Conservation (phyloP, 164 flowering plant species). For the Vitis vinifera region DNA sequence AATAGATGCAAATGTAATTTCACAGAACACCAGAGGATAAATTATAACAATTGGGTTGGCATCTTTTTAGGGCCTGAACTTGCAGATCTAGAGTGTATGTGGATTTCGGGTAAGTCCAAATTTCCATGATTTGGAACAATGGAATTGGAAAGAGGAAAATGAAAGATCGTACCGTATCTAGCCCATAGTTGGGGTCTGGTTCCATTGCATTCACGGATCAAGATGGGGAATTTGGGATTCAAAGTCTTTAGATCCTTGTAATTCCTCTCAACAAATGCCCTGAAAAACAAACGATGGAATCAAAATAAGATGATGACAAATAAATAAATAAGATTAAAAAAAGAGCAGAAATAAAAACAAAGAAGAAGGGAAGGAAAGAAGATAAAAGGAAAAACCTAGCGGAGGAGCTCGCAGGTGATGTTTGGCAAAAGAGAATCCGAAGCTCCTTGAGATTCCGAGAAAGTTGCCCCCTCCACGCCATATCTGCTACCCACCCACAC, state of each 20-base stretch:
- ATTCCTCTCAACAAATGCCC: conserved; percentile 74
- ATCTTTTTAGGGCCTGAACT: too few species aligned
- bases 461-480: conserved; percentile 51
- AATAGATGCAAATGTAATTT: too few species aligned
- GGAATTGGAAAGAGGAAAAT: too few species aligned
- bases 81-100: too few species aligned
- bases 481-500: not conserved
- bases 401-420: conserved; percentile 70
- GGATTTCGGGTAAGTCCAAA: too few species aligned
- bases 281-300: conserved; percentile 15
- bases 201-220: conserved; percentile 81
- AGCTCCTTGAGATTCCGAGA: conserved; percentile 62
- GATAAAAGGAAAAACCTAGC: conserved; percentile 39
- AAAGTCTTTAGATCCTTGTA: conserved; percentile 80
- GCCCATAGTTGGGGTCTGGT: conserved; percentile 84
- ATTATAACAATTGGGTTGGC: too few species aligned
- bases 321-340: not conserved
- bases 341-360: not conserved
- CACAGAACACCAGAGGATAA: too few species aligned
- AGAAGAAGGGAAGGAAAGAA: not conserved
- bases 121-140: too few species aligned
- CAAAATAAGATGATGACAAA: not conserved
- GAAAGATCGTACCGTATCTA: conserved; percentile 56
- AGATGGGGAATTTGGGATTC: conserved; percentile 80
- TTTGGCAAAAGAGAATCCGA: conserved; percentile 73